Conservation (phyloP, 495 filamentous ascomycete genomes). For the Penicilliopsis zonata region DNA sequence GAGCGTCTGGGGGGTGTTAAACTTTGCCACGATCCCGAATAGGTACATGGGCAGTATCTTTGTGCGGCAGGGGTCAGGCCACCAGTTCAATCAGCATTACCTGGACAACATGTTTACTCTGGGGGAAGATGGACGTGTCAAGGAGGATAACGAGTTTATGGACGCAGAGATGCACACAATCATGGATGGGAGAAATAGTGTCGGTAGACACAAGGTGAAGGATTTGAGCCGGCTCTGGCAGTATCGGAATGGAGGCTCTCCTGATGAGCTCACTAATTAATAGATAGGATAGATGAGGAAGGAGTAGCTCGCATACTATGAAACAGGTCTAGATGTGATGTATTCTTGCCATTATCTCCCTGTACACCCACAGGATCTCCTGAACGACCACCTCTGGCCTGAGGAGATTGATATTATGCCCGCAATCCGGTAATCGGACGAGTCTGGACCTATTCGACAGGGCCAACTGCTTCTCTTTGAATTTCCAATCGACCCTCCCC, state of each 20-base stretch:
- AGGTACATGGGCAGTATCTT: slow-evolving; percentile 72
- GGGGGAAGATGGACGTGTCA: slow-evolving; percentile 12
- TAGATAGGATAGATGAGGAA: too few species aligned
- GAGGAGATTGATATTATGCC: slow-evolving; percentile 36
- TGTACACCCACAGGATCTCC: slow-evolving; percentile 35
- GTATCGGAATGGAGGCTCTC: slow-evolving; percentile 57
- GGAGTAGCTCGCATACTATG: too few species aligned
- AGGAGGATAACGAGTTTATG: slow-evolving; percentile 24
- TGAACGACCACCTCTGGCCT: slow-evolving; percentile 34
- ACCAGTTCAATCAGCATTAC: slow-evolving; percentile 74
- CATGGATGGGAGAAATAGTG: too few species aligned
- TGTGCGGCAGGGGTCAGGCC: slow-evolving; percentile 50
- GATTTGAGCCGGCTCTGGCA: slow-evolving; percentile 63
- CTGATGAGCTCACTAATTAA: slow-evolving; percentile 10
- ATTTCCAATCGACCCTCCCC: slow-evolving; percentile 21
- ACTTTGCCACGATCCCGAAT: slow-evolving; percentile 37
- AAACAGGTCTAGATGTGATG: too few species aligned
- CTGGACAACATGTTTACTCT: slow-evolving; percentile 63
- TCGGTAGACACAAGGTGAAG: slow-evolving; percentile 44
- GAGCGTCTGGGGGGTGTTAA: slow-evolving; percentile 59
- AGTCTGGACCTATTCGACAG: slow-evolving; percentile 23
- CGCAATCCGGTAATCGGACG: slow-evolving; percentile 29
- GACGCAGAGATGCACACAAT: too few species aligned
- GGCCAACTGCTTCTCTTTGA: slow-evolving; percentile 33
- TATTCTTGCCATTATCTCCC: too few species aligned